Evolutionary conservation across 2,329 filamentous ascomycete genomes (phyloP), one percentile per base, ranked within the genome.

Genomic region (Diaporthe amygdali): DNA sequence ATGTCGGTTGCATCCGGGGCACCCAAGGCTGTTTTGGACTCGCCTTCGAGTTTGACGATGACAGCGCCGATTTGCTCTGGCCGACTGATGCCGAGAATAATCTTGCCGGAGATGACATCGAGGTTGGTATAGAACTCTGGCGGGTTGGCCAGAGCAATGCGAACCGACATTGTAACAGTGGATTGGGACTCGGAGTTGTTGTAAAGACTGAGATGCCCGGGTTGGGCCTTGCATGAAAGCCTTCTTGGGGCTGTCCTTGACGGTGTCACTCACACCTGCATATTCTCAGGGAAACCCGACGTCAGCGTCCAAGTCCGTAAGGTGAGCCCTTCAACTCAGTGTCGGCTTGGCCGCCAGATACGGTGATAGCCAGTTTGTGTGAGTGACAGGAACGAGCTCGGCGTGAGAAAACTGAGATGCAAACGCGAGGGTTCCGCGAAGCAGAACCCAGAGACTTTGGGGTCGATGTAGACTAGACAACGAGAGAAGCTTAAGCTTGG

Each of bases 21-120:
- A 81, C 84, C 79, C 20, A 94, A 82, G 52, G 92, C 87, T 6
- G 93, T 95, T 73, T 87, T 88, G 59, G 91, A 91, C 82, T 96
- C 93, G 75, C 94, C 94, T 79, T 96, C 94, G 39, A 96, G 89
- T 84, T 96, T 96, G 77, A 96, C 93, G 46, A 94, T 86, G 74
- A 96, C 91, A 66, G 90, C 92, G 61, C 90, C 89, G 63, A 96
- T 87, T 69, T 88, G 86, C 79, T 96, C 93, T 68, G 93, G 83
- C 74, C 91, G 92, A 66, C 88, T 90, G 74, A 92, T 81, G 25
- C 77, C 80, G 37, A 92, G 81, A 63, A 90, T 78, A 34, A 92
- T 82, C 71, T 87, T 85, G 68, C 94, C 94, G 37, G 85, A 87
- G 72, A 96, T 88, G 73, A 88, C 83, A 81, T 96, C 94, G 76